Percentiles rank a stretch among this genome's conserved stretches.
Conservation (phyloP, 257 asterid species). For the Solanum pinnatisectum region DNA sequence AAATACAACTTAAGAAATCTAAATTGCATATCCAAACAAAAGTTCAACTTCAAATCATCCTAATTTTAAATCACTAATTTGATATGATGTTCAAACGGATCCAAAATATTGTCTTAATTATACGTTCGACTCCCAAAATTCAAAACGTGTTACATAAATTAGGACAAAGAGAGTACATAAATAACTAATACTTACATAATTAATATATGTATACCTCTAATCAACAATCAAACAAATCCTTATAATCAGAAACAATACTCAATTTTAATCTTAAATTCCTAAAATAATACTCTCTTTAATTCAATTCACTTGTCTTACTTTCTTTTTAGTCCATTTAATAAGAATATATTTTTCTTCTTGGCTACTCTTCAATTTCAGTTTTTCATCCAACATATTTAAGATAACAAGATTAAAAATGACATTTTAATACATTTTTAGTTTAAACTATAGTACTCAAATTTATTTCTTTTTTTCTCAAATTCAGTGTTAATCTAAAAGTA, state of each 20-base stretch:
- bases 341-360: not conserved
- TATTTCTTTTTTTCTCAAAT: too few relatives aligned
- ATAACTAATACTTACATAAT: not conserved
- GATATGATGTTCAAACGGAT: not conserved
- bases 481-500: too few relatives aligned
- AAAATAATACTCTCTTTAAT: not conserved
- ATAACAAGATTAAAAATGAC: not conserved
- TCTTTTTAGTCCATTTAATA: not conserved
- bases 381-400: not conserved
- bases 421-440: too few relatives aligned
- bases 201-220: not conserved
- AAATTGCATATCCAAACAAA: not conserved
- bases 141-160: not conserved
- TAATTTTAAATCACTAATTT: not conserved
- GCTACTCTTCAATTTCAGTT: not conserved
- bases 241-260: not conserved
- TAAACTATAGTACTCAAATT: too few relatives aligned
- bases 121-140: not conserved
- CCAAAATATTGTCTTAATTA: not conserved
- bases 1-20: not conserved
- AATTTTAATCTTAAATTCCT: not conserved
- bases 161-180: not conserved
- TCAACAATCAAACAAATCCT: not conserved
- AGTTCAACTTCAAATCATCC: not conserved
- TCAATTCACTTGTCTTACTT: not conserved